phyloP scores from a whole-genome alignment of 345 rosid species.

The Salix koriyanagi region DNA sequence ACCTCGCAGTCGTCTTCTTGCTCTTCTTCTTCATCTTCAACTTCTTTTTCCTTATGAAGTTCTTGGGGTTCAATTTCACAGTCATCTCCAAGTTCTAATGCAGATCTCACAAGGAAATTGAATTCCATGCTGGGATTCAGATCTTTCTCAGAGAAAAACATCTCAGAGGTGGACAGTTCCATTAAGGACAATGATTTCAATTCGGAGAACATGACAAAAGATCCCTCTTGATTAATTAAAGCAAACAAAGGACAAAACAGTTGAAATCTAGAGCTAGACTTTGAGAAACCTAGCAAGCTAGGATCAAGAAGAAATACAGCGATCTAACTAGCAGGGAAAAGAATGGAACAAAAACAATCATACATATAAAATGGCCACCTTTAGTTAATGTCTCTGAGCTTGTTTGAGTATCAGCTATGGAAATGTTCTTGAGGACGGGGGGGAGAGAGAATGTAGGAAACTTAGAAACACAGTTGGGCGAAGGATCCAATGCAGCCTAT shows the following conservation, averaged over 20 bases:
- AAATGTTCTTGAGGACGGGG: constrained; percentile 21
- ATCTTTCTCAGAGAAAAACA: constrained; percentile 44
- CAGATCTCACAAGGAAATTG: constrained; percentile 31
- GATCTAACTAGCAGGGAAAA: neutral
- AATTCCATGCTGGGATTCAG: constrained; percentile 35
- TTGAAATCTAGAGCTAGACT: neutral
- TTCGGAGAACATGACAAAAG: constrained; percentile 22
- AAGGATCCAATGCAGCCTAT: constrained; percentile 77
- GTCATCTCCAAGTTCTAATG: constrained; percentile 27
- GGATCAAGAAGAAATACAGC: neutral
- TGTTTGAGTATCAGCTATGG: constrained; percentile 32
- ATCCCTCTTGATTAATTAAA: neutral
- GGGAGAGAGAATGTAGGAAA: constrained; percentile 15
- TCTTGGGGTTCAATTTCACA: constrained; percentile 26
- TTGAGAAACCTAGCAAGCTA: neutral
- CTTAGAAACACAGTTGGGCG: constrained; percentile 45
- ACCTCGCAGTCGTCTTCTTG: constrained; percentile 28
- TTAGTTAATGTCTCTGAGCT: constrained; percentile 11
- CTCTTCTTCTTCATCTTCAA: neutral
- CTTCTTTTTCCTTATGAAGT: constrained; percentile 3
- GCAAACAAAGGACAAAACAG: neutral
- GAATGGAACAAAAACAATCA: neutral
- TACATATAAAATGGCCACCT: neutral
- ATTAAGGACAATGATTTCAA: constrained; percentile 18
- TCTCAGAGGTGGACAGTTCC: constrained; percentile 39